Percentiles rank a stretch among this genome's conserved stretches.
Conservation (phyloP, 768 basidiomycete species). For the Mycena rebaudengoi region DNA sequence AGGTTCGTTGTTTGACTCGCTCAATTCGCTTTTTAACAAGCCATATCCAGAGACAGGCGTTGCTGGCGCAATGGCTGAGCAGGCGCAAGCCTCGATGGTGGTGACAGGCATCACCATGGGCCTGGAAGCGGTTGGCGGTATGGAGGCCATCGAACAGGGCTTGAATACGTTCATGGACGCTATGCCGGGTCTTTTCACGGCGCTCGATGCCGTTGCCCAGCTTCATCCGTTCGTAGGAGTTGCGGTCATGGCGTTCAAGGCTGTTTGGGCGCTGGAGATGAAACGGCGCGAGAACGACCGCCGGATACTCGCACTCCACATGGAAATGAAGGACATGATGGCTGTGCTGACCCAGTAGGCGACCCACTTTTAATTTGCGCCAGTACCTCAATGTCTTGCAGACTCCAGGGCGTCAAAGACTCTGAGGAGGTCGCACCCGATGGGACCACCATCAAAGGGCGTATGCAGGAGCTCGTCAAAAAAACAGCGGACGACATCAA, state of each 20-base stretch:
- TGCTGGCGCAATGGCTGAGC: background rate
- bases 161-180: constrained; percentile 17
- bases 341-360: constrained; percentile 42
- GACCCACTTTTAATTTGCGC: background rate
- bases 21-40: background rate
- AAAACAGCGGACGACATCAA: constrained; percentile 39
- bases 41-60: constrained; percentile 1
- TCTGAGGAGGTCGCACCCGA: constrained; percentile 35
- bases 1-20: background rate
- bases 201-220: constrained; percentile 36
- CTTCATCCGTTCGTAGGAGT: constrained; percentile 39
- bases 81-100: background rate
- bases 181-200: constrained; percentile 30
- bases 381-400: constrained; percentile 6
- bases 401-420: constrained; percentile 41
- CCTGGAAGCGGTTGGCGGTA: background rate
- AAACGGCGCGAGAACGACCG: constrained; percentile 50
- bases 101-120: background rate
- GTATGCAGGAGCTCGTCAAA: constrained; percentile 38
- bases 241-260: constrained; percentile 50
- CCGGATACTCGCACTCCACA: constrained; percentile 44
- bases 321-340: constrained; percentile 53
- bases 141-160: constrained; percentile 11
- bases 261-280: constrained; percentile 46
- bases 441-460: constrained; percentile 40